These are phyloP conservation scores for Chloranthus sessilifolius DNA, from an alignment of 164 flowering plant species.

Conservation along the genomic window DNA sequence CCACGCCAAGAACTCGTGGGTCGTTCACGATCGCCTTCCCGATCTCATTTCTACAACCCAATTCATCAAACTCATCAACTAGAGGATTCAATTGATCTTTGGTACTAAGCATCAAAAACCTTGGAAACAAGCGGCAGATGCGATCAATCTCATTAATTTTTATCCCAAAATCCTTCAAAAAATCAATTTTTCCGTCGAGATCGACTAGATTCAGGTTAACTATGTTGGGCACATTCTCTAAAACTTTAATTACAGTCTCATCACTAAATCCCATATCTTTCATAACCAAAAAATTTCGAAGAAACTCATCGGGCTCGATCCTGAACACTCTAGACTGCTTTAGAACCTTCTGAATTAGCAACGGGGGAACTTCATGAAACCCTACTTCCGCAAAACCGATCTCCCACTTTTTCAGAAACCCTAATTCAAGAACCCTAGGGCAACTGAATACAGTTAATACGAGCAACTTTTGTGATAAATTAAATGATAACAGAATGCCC, in stretches of 20 bases:
- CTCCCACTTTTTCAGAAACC: slow-evolving; percentile 60
- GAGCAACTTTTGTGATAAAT: slow-evolving; percentile 39
- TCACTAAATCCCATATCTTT: slow-evolving; percentile 53
- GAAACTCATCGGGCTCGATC: slow-evolving; percentile 39
- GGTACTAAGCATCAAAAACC: slow-evolving; percentile 40
- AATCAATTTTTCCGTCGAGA: slow-evolving; percentile 30
- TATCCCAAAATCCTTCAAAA: slow-evolving; percentile 41
- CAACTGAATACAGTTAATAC: slow-evolving; percentile 39
- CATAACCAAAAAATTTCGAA: slow-evolving; percentile 27
- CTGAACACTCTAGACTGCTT: slow-evolving; percentile 41
- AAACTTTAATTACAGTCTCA: slow-evolving; percentile 37
- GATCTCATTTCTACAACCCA: slow-evolving; percentile 38
- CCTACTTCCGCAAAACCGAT: slow-evolving; percentile 25
- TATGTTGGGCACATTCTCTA: slow-evolving; percentile 50
- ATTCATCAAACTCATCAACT: slow-evolving; percentile 44
- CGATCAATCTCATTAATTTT: slow-evolving; percentile 30
- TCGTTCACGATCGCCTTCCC: slow-evolving; percentile 42
- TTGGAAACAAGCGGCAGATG: slow-evolving; percentile 36
- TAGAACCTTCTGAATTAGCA: slow-evolving; percentile 37
- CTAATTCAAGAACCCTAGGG: slow-evolving; percentile 50
- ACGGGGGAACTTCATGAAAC: slow-evolving; percentile 19
- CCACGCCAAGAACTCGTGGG: slow-evolving; percentile 59
- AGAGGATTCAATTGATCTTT: slow-evolving; percentile 56
- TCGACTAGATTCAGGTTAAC: slow-evolving; percentile 30
- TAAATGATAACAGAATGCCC: slow-evolving; percentile 36